Percentiles rank a stretch among this genome's conserved stretches.
Conservation (phyloP, 257 asterid species). For the Solanum chilense region DNA sequence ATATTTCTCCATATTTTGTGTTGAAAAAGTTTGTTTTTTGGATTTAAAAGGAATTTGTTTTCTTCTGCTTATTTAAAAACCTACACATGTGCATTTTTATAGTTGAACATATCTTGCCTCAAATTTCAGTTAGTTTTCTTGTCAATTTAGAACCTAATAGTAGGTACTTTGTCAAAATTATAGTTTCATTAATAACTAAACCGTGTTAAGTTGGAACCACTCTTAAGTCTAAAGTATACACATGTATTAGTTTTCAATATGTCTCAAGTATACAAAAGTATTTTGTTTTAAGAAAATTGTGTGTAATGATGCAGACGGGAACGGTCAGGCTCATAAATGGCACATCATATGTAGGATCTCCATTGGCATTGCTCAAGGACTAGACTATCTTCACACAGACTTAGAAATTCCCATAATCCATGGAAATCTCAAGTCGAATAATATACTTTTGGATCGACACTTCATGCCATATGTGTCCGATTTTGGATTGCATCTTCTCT, state of each 20-base stretch:
- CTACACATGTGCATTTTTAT: not conserved
- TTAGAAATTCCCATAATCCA: constrained; percentile 56
- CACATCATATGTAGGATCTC: constrained; percentile 51
- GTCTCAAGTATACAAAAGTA: not conserved
- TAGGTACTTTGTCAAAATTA: not conserved
- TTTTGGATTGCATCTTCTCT: constrained; percentile 59
- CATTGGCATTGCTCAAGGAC: constrained; percentile 49
- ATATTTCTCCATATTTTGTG: not conserved
- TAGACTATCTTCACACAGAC: constrained; percentile 55
- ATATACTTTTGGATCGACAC: constrained; percentile 46
- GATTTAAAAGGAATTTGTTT: constrained; percentile 10
- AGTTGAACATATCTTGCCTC: not conserved
- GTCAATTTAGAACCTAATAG: not conserved
- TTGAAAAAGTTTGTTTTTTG: constrained; percentile 2
- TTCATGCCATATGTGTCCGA: constrained; percentile 61
- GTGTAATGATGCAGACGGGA: constrained; percentile 39
- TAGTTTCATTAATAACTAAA: not conserved
- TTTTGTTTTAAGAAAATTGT: not conserved
- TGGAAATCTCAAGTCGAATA: constrained; percentile 79
- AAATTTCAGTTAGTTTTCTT: not conserved
- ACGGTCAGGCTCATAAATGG: constrained; percentile 61
- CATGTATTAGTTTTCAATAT: not conserved
- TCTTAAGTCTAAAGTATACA: not conserved
- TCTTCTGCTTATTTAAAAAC: not conserved
- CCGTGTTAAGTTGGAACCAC: not conserved